These are phyloP conservation scores for Bidens hawaiensis DNA, from an alignment of 140 eudicot species.

Conservation along the genomic window DNA sequence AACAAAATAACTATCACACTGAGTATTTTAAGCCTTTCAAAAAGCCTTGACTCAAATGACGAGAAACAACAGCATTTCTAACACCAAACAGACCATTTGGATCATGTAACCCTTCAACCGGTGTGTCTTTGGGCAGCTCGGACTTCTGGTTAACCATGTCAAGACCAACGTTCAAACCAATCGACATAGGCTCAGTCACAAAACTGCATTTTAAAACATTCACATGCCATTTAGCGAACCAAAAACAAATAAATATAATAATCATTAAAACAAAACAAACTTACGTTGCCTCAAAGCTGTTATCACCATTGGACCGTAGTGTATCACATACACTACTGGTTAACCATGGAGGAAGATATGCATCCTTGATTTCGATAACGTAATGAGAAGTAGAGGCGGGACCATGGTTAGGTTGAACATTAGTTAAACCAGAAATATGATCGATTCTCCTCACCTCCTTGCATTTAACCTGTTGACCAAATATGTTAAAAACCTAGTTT, in stretches of 20 bases:
- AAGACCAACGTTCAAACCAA: constrained; percentile 69
- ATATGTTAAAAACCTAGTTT: background rate
- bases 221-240: background rate
- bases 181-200: constrained; percentile 49
- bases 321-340: constrained; percentile 46
- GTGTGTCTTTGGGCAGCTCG: constrained; percentile 13
- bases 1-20: constrained; percentile 32
- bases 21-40: constrained; percentile 64
- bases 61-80: constrained; percentile 30
- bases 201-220: constrained; percentile 50
- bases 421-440: constrained; percentile 27
- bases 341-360: constrained; percentile 87
- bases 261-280: background rate
- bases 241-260: background rate
- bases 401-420: too few species aligned
- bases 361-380: constrained; percentile 68
- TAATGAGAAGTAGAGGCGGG: constrained; percentile 47
- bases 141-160: constrained; percentile 21
- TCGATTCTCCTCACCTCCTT: constrained; percentile 67
- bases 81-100: constrained; percentile 42
- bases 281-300: constrained; percentile 71
- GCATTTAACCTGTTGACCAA: constrained; percentile 54
- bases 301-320: constrained; percentile 46
- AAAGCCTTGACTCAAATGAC: constrained; percentile 40
- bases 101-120: constrained; percentile 27